Conservation (phyloP, 331 rosid species). For the Erythrophleum ivorense region DNA sequence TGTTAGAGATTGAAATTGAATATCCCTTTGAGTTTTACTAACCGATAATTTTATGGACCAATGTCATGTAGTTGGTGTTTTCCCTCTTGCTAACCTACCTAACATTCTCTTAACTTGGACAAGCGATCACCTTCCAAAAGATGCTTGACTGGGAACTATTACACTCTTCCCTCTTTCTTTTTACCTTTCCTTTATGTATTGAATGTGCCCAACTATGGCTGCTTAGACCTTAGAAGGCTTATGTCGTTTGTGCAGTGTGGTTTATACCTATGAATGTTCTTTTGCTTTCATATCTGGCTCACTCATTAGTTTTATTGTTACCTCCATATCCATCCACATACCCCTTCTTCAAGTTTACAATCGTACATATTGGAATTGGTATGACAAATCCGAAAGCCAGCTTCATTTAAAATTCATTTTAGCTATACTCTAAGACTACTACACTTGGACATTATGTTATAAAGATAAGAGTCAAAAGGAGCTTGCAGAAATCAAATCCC, state of each 20-base stretch:
- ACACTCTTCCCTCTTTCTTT: not conserved
- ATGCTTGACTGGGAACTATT: constrained; percentile 78
- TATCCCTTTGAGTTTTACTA: not conserved
- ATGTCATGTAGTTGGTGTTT: constrained; percentile 74
- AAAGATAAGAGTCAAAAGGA: not conserved
- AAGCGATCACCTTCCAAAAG: constrained; percentile 72
- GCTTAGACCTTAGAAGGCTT: not conserved
- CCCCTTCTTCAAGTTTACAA: constrained; percentile 90
- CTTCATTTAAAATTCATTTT: not conserved
- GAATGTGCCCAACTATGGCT: not conserved
- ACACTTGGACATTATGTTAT: not conserved
- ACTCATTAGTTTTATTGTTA: constrained; percentile 75
- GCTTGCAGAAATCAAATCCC: not conserved
- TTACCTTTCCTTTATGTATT: not conserved
- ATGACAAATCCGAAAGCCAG: constrained; percentile 27
- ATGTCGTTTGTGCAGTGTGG: constrained; percentile 75
- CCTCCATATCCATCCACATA: constrained; percentile 74
- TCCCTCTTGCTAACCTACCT: constrained; percentile 87
- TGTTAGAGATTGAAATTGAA: too few species aligned
- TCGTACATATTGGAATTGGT: constrained; percentile 92
- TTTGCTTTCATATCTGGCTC: constrained; percentile 72
- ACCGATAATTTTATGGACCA: not conserved
- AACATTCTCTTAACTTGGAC: constrained; percentile 90
- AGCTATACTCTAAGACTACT: too few species aligned
- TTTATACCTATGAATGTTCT: constrained; percentile 87